Conservation (phyloP, 768 basidiomycete species). For the Hemileccinum impolitum region DNA sequence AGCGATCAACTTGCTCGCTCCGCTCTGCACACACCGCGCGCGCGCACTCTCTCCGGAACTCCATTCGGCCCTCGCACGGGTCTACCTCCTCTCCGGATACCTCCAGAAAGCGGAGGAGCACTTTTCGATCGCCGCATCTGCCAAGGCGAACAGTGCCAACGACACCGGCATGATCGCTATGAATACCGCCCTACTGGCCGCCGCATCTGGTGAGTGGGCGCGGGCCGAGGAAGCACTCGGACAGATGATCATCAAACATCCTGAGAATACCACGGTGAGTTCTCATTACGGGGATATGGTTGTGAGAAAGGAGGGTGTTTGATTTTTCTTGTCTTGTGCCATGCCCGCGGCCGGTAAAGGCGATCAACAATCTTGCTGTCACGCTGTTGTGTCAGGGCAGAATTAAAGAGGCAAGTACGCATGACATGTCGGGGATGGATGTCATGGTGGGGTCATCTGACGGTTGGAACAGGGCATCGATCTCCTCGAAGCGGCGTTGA, state of each 20-base stretch:
- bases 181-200: constrained; percentile 64
- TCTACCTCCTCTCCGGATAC: constrained; percentile 74
- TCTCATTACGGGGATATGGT: background rate
- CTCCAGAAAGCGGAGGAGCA: constrained; percentile 55
- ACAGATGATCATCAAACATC: constrained; percentile 46
- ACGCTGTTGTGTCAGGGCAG: constrained; percentile 67
- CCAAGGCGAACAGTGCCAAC: constrained; percentile 43
- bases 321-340: background rate
- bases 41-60: constrained; percentile 45
- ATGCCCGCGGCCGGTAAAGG: constrained; percentile 33
- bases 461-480: constrained; percentile 56
- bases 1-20: constrained; percentile 63
- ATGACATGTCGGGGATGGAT: background rate
- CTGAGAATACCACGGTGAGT: constrained; percentile 57
- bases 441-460: background rate
- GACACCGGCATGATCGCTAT: constrained; percentile 48
- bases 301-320: background rate
- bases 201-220: constrained; percentile 70
- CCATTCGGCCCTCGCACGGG: constrained; percentile 65
- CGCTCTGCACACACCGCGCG: constrained; percentile 49
- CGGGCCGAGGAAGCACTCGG: constrained; percentile 45
- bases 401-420: constrained; percentile 55
- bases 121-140: constrained; percentile 41
- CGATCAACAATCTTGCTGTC: constrained; percentile 76
- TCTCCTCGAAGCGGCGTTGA: constrained; percentile 60